Evolutionary conservation across 2,329 filamentous ascomycete genomes (phyloP), one percentile per base, ranked within the genome.

Genomic region (Fusarium ambrosium): DNA sequence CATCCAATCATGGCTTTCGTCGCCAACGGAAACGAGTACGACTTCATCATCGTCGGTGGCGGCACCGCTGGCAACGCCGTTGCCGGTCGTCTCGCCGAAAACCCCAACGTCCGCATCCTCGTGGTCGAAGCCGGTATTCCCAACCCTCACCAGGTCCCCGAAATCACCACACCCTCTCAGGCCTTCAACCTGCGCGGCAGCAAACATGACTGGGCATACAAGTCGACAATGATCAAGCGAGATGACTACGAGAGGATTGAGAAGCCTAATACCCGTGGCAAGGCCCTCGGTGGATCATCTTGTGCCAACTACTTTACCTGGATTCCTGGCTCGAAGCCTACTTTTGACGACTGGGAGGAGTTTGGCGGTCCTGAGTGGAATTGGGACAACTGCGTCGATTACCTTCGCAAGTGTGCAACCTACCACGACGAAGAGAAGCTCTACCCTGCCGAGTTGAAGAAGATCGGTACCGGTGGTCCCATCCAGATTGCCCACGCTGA

Each of bases 301-400:
- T 88, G 84, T 27, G 79, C 89, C 53, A 92, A 92, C 81, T 92
- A 92, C 79, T 91, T 89, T 80, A 91, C 89, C 8, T 92, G 90
- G 90, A 84, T 91, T 2, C 89, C 86, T 3, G 90, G 90, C 5
- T 88, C 85, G 62, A 87, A 87, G 63, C 84, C 84, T 2, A 92
- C 89, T 1, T 92, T 89, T 74, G 88, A 95, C 79, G 91, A 92
- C 22, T 89, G 92, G 85, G 91, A 91, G 16, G 93, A 93, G 80
- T 89, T 88, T 39, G 93, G 93, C 59, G 94, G 93, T 6, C 90
- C 93, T 75, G 85, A 89, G 60, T 92, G 90, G 90, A 90, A 82
- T 0, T 92, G 72, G 71, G 68, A 89, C 4, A 82, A 79, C 11
- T 81, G 84, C 37, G 81, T 86, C 3, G 82, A 84, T 4, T 91